Conservation (phyloP, 495 filamentous ascomycete species). For the Podospora anserina region DNA sequence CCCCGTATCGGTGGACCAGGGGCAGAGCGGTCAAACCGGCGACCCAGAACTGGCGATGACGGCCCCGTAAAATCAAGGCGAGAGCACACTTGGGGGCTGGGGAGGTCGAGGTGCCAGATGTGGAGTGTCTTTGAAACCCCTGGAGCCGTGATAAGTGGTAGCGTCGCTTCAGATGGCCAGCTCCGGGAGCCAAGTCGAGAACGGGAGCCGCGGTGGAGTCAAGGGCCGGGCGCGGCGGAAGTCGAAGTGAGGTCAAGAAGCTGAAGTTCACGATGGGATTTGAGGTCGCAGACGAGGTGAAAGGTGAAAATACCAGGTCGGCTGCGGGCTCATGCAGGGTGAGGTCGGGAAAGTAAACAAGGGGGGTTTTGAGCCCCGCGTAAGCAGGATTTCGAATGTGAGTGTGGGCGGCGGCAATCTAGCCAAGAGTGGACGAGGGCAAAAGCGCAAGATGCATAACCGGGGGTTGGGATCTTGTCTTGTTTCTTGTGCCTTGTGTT, state of each 20-base stretch:
- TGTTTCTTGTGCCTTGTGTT: neutral
- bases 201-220: conserved; percentile 21
- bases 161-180: conserved; percentile 21
- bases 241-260: conserved; percentile 15
- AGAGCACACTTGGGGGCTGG: conserved; percentile 10
- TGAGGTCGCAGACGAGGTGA: neutral
- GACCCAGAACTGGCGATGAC: conserved; percentile 10
- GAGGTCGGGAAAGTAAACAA: conserved; percentile 12
- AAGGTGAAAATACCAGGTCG: neutral
- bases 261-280: conserved; percentile 9
- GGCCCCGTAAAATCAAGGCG: conserved; percentile 14
- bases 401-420: conserved; percentile 18
- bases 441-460: conserved; percentile 2
- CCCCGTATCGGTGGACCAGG: neutral
- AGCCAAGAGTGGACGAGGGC: conserved; percentile 14
- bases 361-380: neutral
- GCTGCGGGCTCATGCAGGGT: conserved; percentile 3
- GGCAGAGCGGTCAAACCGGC: conserved; percentile 15
- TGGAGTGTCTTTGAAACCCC: conserved; percentile 1
- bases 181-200: conserved; percentile 20
- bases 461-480: neutral
- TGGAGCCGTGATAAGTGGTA: conserved; percentile 16
- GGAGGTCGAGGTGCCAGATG: conserved; percentile 19
- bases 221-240: conserved; percentile 21
- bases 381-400: neutral